These are phyloP conservation scores for Linaria vulgaris DNA, from an alignment of 257 asterid genomes.

Conservation along the genomic window DNA sequence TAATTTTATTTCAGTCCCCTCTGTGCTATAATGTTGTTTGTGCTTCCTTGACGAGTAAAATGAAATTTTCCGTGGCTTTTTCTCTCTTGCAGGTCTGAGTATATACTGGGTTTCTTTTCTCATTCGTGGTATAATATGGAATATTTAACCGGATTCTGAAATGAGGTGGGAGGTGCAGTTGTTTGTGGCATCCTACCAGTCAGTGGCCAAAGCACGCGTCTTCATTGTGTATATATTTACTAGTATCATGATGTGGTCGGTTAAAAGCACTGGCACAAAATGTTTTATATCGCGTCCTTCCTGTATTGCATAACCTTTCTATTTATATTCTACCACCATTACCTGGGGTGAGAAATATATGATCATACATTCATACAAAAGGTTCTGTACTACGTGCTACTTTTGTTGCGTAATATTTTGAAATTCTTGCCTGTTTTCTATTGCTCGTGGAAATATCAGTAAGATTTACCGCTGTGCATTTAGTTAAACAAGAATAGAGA, in stretches of 20 bases:
- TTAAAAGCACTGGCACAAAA: slow-evolving; percentile 3
- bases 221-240: slow-evolving; percentile 22
- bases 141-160: slow-evolving; percentile 27
- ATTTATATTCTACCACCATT: neutral
- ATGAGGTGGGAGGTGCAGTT: slow-evolving; percentile 19
- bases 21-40: neutral
- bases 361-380: neutral
- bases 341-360: slow-evolving; percentile 3
- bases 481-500: too few species aligned
- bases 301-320: too few species aligned
- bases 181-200: neutral
- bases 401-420: slow-evolving; percentile 11
- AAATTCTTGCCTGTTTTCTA: neutral
- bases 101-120: neutral
- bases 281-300: neutral
- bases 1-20: neutral
- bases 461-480: too few species aligned
- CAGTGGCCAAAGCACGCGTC: slow-evolving; percentile 1
- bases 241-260: slow-evolving; percentile 1
- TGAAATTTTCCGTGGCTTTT: neutral
- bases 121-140: slow-evolving; percentile 9
- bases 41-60: neutral
- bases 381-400: slow-evolving; percentile 16
- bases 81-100: slow-evolving; percentile 1
- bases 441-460: slow-evolving; percentile 6